Conservation (phyloP, 139 green algal genomes). For the Chlorella sp. region DNA sequence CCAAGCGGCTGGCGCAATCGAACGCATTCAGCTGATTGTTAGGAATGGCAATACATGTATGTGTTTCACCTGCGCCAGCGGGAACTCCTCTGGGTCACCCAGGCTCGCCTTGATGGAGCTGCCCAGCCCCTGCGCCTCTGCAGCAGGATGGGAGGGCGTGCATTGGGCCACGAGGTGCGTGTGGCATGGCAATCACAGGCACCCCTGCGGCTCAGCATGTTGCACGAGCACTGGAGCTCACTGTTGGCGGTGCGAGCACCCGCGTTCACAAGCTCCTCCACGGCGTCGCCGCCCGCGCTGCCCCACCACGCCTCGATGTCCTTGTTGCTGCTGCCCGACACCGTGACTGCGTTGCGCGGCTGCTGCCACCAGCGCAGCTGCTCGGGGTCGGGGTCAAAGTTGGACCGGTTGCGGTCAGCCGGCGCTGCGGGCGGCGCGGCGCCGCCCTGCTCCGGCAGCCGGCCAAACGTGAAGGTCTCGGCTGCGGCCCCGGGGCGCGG, state of each 20-base stretch:
- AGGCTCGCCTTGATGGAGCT: neutral
- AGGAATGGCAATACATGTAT: too few species aligned
- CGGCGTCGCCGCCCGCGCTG: neutral
- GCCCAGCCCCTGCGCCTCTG: constrained; percentile 2
- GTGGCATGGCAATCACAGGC: too few species aligned
- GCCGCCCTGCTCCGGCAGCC: neutral
- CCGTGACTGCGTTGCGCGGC: constrained; percentile 11
- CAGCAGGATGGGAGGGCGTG: too few species aligned
- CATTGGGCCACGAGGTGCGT: too few species aligned
- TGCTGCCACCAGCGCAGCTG: constrained; percentile 34
- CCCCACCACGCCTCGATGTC: constrained; percentile 33
- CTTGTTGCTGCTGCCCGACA: constrained; percentile 1
- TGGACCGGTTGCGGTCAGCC: neutral
- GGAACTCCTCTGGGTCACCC: constrained; percentile 8
- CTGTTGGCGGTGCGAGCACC: neutral
- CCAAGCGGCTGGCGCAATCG: too few species aligned
- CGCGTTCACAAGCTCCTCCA: constrained; percentile 6
- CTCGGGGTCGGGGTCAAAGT: neutral
- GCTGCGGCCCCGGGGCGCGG: neutral
- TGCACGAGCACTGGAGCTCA: too few species aligned
- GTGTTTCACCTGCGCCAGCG: neutral
- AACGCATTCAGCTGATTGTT: too few species aligned
- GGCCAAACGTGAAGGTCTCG: neutral
- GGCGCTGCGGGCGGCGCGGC: neutral
- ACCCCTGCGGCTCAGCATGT: too few species aligned